Percentiles rank a stretch among this genome's conserved stretches.
Conservation (phyloP, 2,329 filamentous ascomycete genomes). For the Diaporthe caulivora region DNA sequence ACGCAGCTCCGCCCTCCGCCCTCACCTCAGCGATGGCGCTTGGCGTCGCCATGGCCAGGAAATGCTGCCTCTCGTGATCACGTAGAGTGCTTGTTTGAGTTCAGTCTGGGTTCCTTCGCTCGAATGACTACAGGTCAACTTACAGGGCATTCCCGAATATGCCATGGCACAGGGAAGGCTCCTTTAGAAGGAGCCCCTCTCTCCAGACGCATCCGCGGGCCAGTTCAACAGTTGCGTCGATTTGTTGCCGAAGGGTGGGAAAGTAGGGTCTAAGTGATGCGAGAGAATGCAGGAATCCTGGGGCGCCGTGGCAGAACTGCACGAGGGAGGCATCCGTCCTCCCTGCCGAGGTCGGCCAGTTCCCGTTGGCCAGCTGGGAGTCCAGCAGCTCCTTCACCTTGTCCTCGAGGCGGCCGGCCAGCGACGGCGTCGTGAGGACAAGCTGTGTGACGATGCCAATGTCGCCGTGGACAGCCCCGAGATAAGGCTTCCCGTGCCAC, state of each 20-base stretch:
- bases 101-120: background rate
- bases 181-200: conserved; percentile 69
- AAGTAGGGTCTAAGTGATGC: conserved; percentile 63
- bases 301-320: conserved; percentile 72
- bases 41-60: conserved; percentile 67
- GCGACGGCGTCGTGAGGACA: conserved; percentile 67
- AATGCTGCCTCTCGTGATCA: conserved; percentile 57
- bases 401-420: conserved; percentile 65
- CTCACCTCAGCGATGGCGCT: conserved; percentile 61
- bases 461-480: conserved; percentile 76
- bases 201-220: conserved; percentile 64
- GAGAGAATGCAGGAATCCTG: conserved; percentile 68
- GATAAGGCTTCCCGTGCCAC: conserved; percentile 72
- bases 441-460: conserved; percentile 80
- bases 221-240: conserved; percentile 61
- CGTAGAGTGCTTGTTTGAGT: conserved; percentile 39
- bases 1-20: conserved; percentile 41
- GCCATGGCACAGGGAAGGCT: conserved; percentile 71
- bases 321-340: conserved; percentile 53
- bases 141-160: conserved; percentile 70
- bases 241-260: conserved; percentile 60
- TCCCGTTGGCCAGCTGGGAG: conserved; percentile 62
- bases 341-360: conserved; percentile 45
- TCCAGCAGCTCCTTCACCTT: conserved; percentile 68
- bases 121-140: conserved; percentile 50